Percentiles rank a stretch among this genome's conserved stretches.
These are phyloP conservation scores for Cyamopsis tetragonoloba DNA, from an alignment of 306 rosid genomes.

Conservation along the genomic window DNA sequence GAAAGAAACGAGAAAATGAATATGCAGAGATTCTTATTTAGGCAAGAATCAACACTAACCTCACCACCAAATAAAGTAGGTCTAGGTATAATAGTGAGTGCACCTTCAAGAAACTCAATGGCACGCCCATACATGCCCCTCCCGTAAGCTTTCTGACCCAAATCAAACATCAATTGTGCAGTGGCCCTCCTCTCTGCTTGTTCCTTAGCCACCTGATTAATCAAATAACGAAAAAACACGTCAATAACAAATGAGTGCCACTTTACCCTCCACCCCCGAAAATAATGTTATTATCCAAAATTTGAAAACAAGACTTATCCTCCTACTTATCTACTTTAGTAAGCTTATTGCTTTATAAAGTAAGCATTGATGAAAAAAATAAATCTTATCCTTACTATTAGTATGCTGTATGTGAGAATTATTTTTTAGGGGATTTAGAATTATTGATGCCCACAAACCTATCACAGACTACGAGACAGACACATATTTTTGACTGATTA, in stretches of 20 bases:
- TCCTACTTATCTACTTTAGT: too few relatives aligned
- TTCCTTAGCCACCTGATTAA: constrained; percentile 80
- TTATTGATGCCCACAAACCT: too few relatives aligned
- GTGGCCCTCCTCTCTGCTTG: constrained; percentile 93
- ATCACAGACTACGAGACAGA: too few relatives aligned
- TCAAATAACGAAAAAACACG: constrained; percentile 17
- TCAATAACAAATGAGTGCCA: background rate
- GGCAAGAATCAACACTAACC: constrained; percentile 60
- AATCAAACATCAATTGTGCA: constrained; percentile 86
- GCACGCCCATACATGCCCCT: constrained; percentile 90
- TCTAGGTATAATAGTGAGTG: constrained; percentile 84
- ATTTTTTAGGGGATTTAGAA: too few relatives aligned
- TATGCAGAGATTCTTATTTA: background rate
- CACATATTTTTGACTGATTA: too few relatives aligned
- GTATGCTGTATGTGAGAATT: too few relatives aligned
- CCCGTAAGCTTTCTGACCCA: constrained; percentile 95
- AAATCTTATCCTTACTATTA: too few relatives aligned
- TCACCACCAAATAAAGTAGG: constrained; percentile 90
- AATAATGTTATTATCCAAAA: too few relatives aligned
- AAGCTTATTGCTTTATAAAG: too few relatives aligned
- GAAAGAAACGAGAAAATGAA: background rate
- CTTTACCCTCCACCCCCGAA: too few relatives aligned
- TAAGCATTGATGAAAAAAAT: too few relatives aligned
- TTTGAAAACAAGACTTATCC: too few relatives aligned
- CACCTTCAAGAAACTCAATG: constrained; percentile 88